Percentiles rank a stretch among this genome's conserved stretches.
phyloP scores from a whole-genome alignment of 768 basidiomycete species.

The Omphalotus guepiniiformis region DNA sequence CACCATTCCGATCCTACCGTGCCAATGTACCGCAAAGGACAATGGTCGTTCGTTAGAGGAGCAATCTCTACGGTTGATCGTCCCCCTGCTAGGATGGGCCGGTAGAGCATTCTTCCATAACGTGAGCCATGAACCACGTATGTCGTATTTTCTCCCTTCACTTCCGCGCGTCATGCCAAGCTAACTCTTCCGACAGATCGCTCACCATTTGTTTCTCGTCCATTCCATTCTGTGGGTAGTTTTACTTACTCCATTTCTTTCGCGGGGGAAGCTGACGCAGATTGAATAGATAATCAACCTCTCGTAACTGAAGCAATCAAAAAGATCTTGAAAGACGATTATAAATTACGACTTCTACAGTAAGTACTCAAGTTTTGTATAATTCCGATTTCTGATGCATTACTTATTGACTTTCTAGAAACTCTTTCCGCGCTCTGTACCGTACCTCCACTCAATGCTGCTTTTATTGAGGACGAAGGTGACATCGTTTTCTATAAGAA shows the following conservation, averaged over 20 bases:
- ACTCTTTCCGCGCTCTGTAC: constrained; percentile 45
- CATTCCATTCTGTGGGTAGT: constrained; percentile 47
- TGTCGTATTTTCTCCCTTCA: constrained; percentile 6
- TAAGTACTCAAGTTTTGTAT: not conserved
- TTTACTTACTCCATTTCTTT: not conserved
- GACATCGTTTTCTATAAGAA: constrained; percentile 53
- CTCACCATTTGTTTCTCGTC: constrained; percentile 62
- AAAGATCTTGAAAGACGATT: constrained; percentile 49
- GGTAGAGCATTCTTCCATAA: constrained; percentile 64
- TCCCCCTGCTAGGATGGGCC: constrained; percentile 55
- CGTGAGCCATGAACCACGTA: constrained; percentile 42
- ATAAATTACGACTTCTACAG: constrained; percentile 58
- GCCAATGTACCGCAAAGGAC: constrained; percentile 48
- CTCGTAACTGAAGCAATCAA: constrained; percentile 51
- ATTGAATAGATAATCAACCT: constrained; percentile 48
- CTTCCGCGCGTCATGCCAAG: constrained; percentile 4
- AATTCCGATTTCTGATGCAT: not conserved
- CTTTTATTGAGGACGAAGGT: constrained; percentile 55
- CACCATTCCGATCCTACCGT: constrained; percentile 57
- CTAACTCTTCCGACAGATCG: constrained; percentile 39
- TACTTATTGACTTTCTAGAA: constrained; percentile 16
- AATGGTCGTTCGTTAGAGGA: constrained; percentile 57
- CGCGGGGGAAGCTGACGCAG: not conserved
- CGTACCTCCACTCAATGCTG: constrained; percentile 50
- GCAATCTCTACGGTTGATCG: constrained; percentile 57